These are phyloP conservation scores for Eucommia ulmoides DNA, from an alignment of 257 asterid genomes.

Conservation along the genomic window DNA sequence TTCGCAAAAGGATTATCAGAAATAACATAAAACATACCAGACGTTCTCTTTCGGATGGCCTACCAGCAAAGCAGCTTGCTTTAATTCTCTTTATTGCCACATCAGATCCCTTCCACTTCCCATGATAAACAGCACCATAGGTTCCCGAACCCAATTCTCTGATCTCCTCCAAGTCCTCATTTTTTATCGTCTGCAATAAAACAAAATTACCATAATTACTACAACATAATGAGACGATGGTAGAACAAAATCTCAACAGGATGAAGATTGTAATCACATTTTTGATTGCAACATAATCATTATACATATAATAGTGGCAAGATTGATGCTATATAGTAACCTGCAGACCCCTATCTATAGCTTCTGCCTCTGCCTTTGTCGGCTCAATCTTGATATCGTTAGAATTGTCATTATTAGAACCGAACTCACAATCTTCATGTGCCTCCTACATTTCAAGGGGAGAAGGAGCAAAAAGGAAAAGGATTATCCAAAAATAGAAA, in stretches of 20 bases:
- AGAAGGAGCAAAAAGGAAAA: slow-evolving; percentile 10
- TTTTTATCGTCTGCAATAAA: slow-evolving; percentile 54
- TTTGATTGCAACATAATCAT: not conserved
- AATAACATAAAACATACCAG: slow-evolving; percentile 59
- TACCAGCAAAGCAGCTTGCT: slow-evolving; percentile 95
- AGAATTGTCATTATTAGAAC: slow-evolving; percentile 56
- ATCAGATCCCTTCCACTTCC: slow-evolving; percentile 98
- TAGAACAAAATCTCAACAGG: not conserved
- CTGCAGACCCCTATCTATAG: slow-evolving; percentile 89
- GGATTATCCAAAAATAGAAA: slow-evolving; percentile 6
- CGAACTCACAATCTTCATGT: slow-evolving; percentile 52
- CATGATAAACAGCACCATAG: slow-evolving; percentile 89
- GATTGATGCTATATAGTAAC: slow-evolving; percentile 17
- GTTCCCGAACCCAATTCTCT: slow-evolving; percentile 95
- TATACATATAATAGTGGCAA: not conserved
- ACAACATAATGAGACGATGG: not conserved
- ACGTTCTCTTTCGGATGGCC: slow-evolving; percentile 96
- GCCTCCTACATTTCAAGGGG: too few species aligned
- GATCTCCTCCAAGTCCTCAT: slow-evolving; percentile 95
- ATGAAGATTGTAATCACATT: too few species aligned
- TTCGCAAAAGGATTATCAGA: too few species aligned
- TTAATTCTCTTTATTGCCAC: slow-evolving; percentile 94
- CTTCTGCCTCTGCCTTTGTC: slow-evolving; percentile 92
- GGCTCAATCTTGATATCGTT: slow-evolving; percentile 64
- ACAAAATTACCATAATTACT: slow-evolving; percentile 1